phyloP scores from a whole-genome alignment of 2,329 filamentous ascomycete genomes.

The Venturia effusa region DNA sequence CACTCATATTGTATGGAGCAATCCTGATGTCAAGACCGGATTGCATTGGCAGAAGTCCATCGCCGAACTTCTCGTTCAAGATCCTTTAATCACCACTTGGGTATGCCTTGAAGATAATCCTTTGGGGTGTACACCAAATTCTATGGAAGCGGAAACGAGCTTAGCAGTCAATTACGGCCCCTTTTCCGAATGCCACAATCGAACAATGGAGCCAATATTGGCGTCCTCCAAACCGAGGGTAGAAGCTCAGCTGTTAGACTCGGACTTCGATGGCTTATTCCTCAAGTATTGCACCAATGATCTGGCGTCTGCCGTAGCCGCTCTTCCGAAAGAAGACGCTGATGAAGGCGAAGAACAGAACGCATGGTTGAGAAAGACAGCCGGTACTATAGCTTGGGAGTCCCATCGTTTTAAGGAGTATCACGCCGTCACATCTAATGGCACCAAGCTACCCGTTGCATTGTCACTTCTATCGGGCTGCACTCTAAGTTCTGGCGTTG shows the following conservation, averaged over 20 bases:
- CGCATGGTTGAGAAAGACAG: too few species aligned
- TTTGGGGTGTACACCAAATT: too few species aligned
- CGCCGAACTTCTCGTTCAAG: not conserved
- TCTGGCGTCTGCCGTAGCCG: not conserved
- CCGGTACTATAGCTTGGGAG: too few species aligned
- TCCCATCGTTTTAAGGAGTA: not conserved
- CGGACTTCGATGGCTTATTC: not conserved
- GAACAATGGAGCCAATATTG: too few species aligned
- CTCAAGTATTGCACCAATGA: not conserved
- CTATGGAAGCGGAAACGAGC: too few species aligned
- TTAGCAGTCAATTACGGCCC: not conserved
- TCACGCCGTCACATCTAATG: not conserved
- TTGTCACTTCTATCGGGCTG: not conserved
- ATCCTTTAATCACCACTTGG: too few species aligned
- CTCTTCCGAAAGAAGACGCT: not conserved
- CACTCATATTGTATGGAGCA: not conserved
- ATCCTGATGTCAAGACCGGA: not conserved
- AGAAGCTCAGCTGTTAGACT: not conserved
- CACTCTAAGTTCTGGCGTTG: not conserved
- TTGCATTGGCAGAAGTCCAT: not conserved
- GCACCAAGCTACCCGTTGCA: not conserved
- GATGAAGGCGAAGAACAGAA: too few species aligned
- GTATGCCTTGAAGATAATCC: too few species aligned
- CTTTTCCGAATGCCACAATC: not conserved
- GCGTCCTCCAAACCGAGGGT: not conserved